These are phyloP conservation scores for Pestalotiopsis sp. DNA, from an alignment of 2,329 filamentous ascomycete genomes.

Conservation along the genomic window DNA sequence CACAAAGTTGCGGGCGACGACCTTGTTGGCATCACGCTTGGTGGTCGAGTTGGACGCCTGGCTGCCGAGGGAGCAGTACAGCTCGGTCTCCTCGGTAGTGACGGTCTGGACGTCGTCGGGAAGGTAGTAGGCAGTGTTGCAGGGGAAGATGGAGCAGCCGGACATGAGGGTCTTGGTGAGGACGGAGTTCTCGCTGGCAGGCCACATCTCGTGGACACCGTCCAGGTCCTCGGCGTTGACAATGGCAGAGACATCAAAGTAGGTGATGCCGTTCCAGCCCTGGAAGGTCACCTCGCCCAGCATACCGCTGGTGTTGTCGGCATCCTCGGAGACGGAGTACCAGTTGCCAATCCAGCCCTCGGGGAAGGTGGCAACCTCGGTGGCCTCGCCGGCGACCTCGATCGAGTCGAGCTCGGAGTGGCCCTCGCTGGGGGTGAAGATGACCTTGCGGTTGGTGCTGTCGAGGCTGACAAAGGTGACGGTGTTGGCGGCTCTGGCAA, in stretches of 20 bases:
- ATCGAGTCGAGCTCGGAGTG: constrained; percentile 38
- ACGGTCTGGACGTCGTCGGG: constrained; percentile 60
- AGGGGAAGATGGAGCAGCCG: constrained; percentile 56
- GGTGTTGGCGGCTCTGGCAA: constrained; percentile 47
- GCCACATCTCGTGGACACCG: constrained; percentile 60
- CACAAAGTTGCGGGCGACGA: constrained; percentile 36
- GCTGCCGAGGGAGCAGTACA: constrained; percentile 54
- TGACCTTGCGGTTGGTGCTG: constrained; percentile 47
- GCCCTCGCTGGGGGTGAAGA: constrained; percentile 51
- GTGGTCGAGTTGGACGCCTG: constrained; percentile 24
- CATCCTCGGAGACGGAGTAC: constrained; percentile 51
- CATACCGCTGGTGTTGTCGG: constrained; percentile 48
- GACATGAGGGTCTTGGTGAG: constrained; percentile 41
- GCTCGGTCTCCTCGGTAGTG: constrained; percentile 47
- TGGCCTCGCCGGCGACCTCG: constrained; percentile 39
- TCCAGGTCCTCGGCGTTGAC: constrained; percentile 51
- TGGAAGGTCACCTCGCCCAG: constrained; percentile 55
- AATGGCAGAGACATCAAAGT: constrained; percentile 64
- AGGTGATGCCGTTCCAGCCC: constrained; percentile 51
- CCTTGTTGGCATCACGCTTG: constrained; percentile 24
- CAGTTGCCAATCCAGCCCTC: constrained; percentile 52
- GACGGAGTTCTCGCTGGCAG: constrained; percentile 30
- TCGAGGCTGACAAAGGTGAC: constrained; percentile 65
- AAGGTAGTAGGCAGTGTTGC: constrained; percentile 56
- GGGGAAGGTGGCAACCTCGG: constrained; percentile 46